A percentile compares a stretch with the other conserved stretches of the same genome.
Evolutionary conservation across 257 asterid genomes (phyloP).

Genomic region (Haberlea rhodopensis): DNA sequence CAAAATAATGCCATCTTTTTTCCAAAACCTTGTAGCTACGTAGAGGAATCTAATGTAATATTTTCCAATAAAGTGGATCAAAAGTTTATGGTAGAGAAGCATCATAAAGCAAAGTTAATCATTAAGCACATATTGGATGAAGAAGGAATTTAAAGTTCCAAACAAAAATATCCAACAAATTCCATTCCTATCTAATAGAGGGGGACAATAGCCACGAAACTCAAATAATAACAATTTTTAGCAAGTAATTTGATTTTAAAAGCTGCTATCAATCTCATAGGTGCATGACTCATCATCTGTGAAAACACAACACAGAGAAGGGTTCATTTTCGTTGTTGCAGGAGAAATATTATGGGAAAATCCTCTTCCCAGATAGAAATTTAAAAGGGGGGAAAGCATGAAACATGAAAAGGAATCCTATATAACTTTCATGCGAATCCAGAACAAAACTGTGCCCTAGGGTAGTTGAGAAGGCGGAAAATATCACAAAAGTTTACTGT

Average conservation of each 20-base stretch:
- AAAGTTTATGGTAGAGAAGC: slow-evolving; percentile 16
- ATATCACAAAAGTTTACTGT: slow-evolving; percentile 2
- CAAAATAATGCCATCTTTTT: slow-evolving; percentile 27
- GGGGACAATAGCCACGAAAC: too few relatives aligned
- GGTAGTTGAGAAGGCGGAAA: background rate
- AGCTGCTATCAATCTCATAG: too few relatives aligned
- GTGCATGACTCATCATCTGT: slow-evolving; percentile 1
- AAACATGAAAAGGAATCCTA: slow-evolving; percentile 18
- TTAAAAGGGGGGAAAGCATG: background rate
- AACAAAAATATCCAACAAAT: slow-evolving; percentile 13
- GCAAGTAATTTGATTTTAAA: too few relatives aligned
- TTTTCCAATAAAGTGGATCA: slow-evolving; percentile 27
- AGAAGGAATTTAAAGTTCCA: slow-evolving; percentile 17
- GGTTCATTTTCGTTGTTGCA: too few relatives aligned
- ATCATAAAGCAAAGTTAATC: slow-evolving; percentile 16
- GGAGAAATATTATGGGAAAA: too few relatives aligned
- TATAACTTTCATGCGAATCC: slow-evolving; percentile 10
- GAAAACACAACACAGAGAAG: background rate
- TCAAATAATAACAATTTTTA: too few relatives aligned
- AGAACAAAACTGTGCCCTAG: slow-evolving; percentile 5
- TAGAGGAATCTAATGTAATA: slow-evolving; percentile 29
- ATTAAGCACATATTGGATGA: slow-evolving; percentile 22
- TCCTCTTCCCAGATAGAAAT: too few relatives aligned
- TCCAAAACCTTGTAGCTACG: slow-evolving; percentile 32
- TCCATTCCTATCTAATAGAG: background rate